Evolutionary conservation across 1,284 basidiomycete genomes (phyloP).

Genomic region (Xerocomus amazonicus): DNA sequence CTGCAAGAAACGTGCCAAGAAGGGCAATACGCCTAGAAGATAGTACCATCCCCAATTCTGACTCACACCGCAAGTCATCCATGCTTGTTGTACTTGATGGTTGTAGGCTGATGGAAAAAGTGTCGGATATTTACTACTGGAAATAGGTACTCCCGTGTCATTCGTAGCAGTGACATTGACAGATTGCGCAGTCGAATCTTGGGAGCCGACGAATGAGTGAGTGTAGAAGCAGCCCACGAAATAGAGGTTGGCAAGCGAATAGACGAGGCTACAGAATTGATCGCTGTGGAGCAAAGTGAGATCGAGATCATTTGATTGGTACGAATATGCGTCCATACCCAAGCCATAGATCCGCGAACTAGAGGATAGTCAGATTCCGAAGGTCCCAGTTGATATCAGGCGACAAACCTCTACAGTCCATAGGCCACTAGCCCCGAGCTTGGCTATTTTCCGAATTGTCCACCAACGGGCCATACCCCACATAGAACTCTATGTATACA

Average conservation of each 20-base stretch:
- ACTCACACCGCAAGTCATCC: slow-evolving; percentile 17
- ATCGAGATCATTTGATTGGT: slow-evolving; percentile 7
- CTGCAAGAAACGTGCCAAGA: slow-evolving; percentile 77
- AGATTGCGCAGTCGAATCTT: background rate
- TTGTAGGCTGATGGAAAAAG: slow-evolving; percentile 9
- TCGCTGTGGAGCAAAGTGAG: slow-evolving; percentile 50
- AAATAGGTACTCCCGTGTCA: background rate
- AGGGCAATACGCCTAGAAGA: slow-evolving; percentile 55
- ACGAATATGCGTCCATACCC: slow-evolving; percentile 45
- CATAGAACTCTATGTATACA: slow-evolving; percentile 20
- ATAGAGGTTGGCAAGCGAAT: slow-evolving; percentile 70
- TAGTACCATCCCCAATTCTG: slow-evolving; percentile 58
- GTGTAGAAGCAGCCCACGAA: slow-evolving; percentile 73
- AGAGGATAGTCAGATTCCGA: slow-evolving; percentile 1
- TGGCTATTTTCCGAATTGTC: slow-evolving; percentile 64
- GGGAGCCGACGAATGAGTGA: background rate
- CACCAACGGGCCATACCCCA: slow-evolving; percentile 60
- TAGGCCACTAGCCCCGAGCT: slow-evolving; percentile 67
- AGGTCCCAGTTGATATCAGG: background rate
- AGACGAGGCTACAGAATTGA: slow-evolving; percentile 77
- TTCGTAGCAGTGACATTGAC: background rate
- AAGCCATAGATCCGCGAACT: slow-evolving; percentile 83
- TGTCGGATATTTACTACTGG: background rate
- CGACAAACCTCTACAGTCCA: slow-evolving; percentile 67
- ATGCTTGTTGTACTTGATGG: slow-evolving; percentile 16